A percentile compares a stretch with the other conserved stretches of the same genome.
phyloP scores from a whole-genome alignment of 768 basidiomycete species.

The Xanthoconium purpureum region DNA sequence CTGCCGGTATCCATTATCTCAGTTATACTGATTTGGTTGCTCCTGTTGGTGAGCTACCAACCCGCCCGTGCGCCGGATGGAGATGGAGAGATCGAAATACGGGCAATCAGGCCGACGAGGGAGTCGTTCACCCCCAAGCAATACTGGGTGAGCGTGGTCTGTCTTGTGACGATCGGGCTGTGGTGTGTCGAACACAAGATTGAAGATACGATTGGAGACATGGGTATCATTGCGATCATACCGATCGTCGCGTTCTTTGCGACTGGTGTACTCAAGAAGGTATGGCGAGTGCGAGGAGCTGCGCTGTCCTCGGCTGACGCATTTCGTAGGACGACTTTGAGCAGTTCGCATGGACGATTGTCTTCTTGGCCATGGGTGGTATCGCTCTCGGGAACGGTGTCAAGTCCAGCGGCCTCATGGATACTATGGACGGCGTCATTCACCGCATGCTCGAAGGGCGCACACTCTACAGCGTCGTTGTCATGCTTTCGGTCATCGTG shows the following conservation, averaged over 20 bases:
- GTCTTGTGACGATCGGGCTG: slow-evolving; percentile 76
- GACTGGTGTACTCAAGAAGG: slow-evolving; percentile 91
- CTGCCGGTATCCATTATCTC: slow-evolving; percentile 87
- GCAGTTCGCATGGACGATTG: slow-evolving; percentile 90
- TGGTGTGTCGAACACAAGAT: slow-evolving; percentile 89
- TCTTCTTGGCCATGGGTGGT: slow-evolving; percentile 97
- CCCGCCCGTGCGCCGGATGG: slow-evolving; percentile 71
- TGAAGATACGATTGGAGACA: slow-evolving; percentile 80
- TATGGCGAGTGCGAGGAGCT: slow-evolving; percentile 27
- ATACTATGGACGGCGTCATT: slow-evolving; percentile 67
- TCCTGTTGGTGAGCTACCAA: slow-evolving; percentile 79
- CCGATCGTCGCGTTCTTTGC: slow-evolving; percentile 94
- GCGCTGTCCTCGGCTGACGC: background rate
- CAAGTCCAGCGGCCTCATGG: slow-evolving; percentile 80
- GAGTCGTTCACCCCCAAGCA: slow-evolving; percentile 83
- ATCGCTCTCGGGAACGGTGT: slow-evolving; percentile 96
- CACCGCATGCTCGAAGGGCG: slow-evolving; percentile 58
- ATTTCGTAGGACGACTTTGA: slow-evolving; percentile 82
- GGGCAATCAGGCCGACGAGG: slow-evolving; percentile 75
- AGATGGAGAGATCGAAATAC: slow-evolving; percentile 78
- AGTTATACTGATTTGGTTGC: slow-evolving; percentile 86
- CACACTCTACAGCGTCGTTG: slow-evolving; percentile 64
- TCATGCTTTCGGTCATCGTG: slow-evolving; percentile 67
- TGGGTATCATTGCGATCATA: slow-evolving; percentile 95
- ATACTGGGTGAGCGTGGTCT: slow-evolving; percentile 85